Evolutionary conservation across 352 stramenopile genomes (phyloP).

Genomic region (Phytophthora uliginosa): DNA sequence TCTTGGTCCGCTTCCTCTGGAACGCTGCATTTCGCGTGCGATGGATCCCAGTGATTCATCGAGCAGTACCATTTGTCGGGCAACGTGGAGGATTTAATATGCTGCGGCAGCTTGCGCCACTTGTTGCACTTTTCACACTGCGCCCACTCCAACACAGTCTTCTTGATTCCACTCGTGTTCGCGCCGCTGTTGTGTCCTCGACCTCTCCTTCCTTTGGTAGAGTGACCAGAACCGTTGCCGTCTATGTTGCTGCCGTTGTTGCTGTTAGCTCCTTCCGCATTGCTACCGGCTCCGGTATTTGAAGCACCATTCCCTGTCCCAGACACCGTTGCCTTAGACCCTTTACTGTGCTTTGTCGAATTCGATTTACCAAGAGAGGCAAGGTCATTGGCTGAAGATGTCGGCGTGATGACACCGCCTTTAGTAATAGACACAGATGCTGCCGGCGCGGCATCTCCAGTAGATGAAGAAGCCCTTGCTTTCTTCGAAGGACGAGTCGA

Average conservation of each 20-base stretch:
- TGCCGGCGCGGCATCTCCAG: conserved; percentile 19
- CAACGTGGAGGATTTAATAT: conserved; percentile 93
- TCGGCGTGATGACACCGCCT: conserved; percentile 18
- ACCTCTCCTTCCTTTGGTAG: conserved; percentile 36
- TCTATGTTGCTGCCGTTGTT: conserved; percentile 10
- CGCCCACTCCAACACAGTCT: conserved; percentile 94
- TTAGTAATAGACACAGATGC: conserved; percentile 17
- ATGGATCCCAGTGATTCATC: conserved; percentile 96
- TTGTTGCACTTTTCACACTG: conserved; percentile 98
- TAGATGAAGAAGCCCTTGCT: conserved; percentile 32
- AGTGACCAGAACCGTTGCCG: background rate
- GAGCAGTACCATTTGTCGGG: conserved; percentile 98
- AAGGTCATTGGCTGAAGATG: conserved; percentile 28
- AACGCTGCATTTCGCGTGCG: conserved; percentile 73
- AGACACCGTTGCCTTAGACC: conserved; percentile 22
- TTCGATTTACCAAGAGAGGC: conserved; percentile 20
- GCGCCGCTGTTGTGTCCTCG: conserved; percentile 11
- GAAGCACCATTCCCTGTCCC: conserved; percentile 14
- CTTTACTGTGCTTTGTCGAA: conserved; percentile 39
- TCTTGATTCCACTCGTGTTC: conserved; percentile 57
- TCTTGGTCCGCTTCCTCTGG: conserved; percentile 86
- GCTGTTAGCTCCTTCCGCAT: conserved; percentile 16
- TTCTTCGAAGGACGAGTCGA: conserved; percentile 65
- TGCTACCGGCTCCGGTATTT: conserved; percentile 10
- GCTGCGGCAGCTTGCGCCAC: conserved; percentile 95